Base-by-base conservation (phyloP, 129 eudicot genomes). In the Centrapalus pauciflorus region DNA sequence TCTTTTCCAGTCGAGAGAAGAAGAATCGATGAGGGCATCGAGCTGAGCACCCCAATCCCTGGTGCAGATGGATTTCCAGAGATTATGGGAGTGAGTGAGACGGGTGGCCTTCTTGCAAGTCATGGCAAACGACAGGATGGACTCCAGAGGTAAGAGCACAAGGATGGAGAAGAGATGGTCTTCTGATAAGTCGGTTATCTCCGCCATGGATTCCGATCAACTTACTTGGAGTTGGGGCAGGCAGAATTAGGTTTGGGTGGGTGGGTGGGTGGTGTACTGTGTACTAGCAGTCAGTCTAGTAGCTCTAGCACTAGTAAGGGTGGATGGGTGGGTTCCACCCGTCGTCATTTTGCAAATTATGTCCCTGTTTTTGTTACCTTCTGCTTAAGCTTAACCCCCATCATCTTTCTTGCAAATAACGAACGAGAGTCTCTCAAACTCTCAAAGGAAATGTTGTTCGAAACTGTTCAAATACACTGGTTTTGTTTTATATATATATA, bases 131-230 rank as follows among this genome's bases (percentile, higher is more conserved):
- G 82, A 84, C 0, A 94, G 27, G 77, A 94, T 89, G n/a, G 99
- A 94, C 25, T 86, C 81, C 0, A 82, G 23, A 13, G 97, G 95
- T 12, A 94, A 43, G 19, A 82, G 77, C 5, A 89, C 38, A 5
- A 94, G 75, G 65, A 89, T 93, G 8, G 96, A 86, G 25, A 86
- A 71, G 24, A 93, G 80, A 2, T 93, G 99, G 85, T 93, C 99
- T 52, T 85, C 80, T 1, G 91, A 66, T 20, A 88, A 28, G 41
- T 30, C 73, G 28, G 83, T 58, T 5, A 80, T 78, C 35, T 63
- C 82, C 8, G 77, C 84, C 86, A 84, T 78, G 77, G 75, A 32
- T 66, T 55, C 37, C 32, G 63, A 29, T 57, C 63, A 28, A 45
- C 5, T 16, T 19, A 34, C 9, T 5, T 23, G 51, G 3, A 61